Conservation (phyloP, 192 early-diverging fungal species). For the Coemansia sp. region DNA sequence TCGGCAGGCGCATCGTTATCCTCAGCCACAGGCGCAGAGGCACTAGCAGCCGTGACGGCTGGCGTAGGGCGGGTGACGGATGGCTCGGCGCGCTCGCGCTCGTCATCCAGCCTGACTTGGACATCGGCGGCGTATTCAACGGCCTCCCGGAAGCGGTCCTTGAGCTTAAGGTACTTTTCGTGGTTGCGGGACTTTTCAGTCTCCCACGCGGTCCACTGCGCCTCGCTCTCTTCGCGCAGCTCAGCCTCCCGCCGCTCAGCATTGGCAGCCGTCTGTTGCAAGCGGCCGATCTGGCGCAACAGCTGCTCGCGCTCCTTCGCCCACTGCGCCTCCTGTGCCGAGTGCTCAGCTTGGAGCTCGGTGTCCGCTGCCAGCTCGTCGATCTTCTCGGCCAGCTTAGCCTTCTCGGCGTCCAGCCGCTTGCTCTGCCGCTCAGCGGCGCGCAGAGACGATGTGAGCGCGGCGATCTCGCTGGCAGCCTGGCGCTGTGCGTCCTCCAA, state of each 20-base stretch:
- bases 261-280: conserved; percentile 36
- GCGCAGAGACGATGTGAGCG: conserved; percentile 13
- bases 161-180: conserved; percentile 40
- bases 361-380: conserved; percentile 19
- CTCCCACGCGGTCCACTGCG: conserved; percentile 47
- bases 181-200: conserved; percentile 42
- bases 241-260: conserved; percentile 45
- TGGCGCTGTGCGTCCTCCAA: conserved; percentile 27
- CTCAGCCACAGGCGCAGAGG: not conserved
- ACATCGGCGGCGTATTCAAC: conserved; percentile 40
- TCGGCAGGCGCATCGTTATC: not conserved
- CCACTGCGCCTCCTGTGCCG: conserved; percentile 27
- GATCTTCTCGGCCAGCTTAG: conserved; percentile 15
- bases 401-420: conserved; percentile 36
- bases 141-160: conserved; percentile 35
- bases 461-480: conserved; percentile 16
- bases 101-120: conserved; percentile 29
- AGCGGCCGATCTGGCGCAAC: conserved; percentile 28
- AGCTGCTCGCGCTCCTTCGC: conserved; percentile 44
- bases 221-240: conserved; percentile 50
- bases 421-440: conserved; percentile 18
- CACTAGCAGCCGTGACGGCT: not conserved
- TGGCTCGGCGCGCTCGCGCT: conserved; percentile 10
- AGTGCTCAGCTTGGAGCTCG: conserved; percentile 26
- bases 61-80: not conserved